Evolutionary conservation across 768 basidiomycete species (phyloP).

Genomic region (Lyophyllum decastes): DNA sequence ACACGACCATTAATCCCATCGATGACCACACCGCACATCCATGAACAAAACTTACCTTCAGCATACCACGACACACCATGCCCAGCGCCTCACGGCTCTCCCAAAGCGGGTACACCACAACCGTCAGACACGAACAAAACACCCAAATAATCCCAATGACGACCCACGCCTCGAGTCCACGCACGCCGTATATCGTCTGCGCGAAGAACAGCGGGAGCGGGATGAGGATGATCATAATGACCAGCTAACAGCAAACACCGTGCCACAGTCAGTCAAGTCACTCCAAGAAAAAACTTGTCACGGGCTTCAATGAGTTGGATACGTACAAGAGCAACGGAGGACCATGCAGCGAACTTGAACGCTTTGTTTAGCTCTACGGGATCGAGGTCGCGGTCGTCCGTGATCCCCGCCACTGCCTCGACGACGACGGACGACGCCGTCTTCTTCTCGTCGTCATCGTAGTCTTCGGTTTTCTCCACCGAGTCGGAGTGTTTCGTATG

Average conservation of each 20-base stretch:
- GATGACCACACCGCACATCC: background rate
- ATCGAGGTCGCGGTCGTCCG: constrained; percentile 60
- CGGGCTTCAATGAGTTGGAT: background rate
- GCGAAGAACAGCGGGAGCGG: constrained; percentile 89
- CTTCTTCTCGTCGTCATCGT: constrained; percentile 34
- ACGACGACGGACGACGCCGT: constrained; percentile 27
- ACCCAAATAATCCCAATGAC: constrained; percentile 82
- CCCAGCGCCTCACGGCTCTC: constrained; percentile 73
- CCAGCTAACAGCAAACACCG: constrained; percentile 40
- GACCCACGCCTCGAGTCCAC: constrained; percentile 80
- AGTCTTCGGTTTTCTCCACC: background rate
- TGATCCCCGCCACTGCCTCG: constrained; percentile 34
- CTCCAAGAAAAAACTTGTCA: background rate
- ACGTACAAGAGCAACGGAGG: constrained; percentile 66
- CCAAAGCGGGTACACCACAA: constrained; percentile 85
- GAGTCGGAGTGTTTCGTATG: background rate
- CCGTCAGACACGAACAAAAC: constrained; percentile 71
- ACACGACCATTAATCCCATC: background rate
- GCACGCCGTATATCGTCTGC: constrained; percentile 63
- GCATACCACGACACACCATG: constrained; percentile 59
- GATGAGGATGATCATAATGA: constrained; percentile 71
- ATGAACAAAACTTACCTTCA: constrained; percentile 55
- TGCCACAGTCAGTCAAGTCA: too few species aligned
- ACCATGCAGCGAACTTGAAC: constrained; percentile 79
- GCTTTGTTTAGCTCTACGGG: constrained; percentile 67